phyloP scores from a whole-genome alignment of 306 rosid genomes.

The Lathyrus oleraceus region DNA sequence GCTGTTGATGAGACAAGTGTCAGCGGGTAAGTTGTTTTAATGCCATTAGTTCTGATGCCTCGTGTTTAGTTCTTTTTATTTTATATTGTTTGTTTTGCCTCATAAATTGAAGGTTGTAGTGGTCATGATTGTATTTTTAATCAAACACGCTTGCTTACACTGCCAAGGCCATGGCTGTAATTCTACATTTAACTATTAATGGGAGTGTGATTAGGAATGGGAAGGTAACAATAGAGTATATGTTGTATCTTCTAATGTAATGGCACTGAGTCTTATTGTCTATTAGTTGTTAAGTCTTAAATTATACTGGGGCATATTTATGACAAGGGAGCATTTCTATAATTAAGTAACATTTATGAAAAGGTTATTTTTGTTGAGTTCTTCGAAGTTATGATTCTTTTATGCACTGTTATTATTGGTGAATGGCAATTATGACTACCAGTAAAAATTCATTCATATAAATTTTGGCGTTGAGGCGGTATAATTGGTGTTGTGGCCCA shows the following conservation, averaged over 20 bases:
- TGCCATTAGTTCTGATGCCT: slow-evolving; percentile 4
- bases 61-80: neutral
- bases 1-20: slow-evolving; percentile 99
- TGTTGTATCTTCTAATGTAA: neutral
- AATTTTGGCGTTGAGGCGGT: neutral
- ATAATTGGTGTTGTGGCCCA: neutral
- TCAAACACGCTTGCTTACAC: neutral
- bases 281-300: slow-evolving; percentile 13
- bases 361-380: slow-evolving; percentile 28
- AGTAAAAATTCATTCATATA: neutral
- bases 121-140: slow-evolving; percentile 19
- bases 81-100: neutral
- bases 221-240: neutral
- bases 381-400: neutral
- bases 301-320: neutral
- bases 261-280: slow-evolving; percentile 1
- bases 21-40: slow-evolving; percentile 73
- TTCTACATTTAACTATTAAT: neutral
- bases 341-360: slow-evolving; percentile 3
- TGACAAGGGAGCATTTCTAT: neutral
- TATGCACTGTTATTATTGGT: neutral
- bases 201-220: slow-evolving; percentile 18
- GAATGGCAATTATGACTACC: neutral
- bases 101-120: neutral
- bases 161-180: neutral